Conservation (phyloP, 768 basidiomycete species). For the Trametes maxima region DNA sequence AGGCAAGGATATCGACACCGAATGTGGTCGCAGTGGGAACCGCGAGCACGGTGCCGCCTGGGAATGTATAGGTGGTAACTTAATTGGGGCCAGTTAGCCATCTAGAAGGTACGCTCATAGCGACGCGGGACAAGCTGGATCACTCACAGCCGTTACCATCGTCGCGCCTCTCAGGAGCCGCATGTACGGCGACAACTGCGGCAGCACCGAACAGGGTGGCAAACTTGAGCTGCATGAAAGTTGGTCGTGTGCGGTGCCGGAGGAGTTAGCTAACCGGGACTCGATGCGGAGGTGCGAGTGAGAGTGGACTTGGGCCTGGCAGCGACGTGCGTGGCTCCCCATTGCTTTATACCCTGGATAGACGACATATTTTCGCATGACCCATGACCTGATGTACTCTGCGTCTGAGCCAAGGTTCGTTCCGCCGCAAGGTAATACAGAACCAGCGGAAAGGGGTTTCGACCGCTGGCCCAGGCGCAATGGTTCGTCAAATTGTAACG, state of each 20-base stretch:
- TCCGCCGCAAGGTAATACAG: no score
- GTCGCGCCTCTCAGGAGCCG: slow-evolving; percentile 9
- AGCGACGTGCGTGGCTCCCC: background rate
- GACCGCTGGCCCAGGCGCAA: no score
- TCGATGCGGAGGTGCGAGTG: no score
- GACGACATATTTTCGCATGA: no score
- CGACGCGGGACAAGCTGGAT: background rate
- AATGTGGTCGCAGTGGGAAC: background rate
- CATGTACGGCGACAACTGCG: background rate
- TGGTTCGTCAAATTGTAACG: no score
- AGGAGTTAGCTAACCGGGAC: background rate
- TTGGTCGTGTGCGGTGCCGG: background rate
- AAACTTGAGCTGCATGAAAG: slow-evolving; percentile 1
- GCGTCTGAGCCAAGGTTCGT: no score
- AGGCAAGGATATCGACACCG: background rate
- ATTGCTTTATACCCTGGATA: no score
- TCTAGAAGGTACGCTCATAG: background rate
- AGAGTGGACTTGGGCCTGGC: background rate
- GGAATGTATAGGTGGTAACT: slow-evolving; percentile 4
- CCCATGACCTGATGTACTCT: no score
- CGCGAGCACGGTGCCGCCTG: background rate
- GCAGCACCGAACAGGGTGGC: background rate
- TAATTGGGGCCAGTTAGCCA: background rate
- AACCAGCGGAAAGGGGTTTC: no score
- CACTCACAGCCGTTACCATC: background rate